Percentiles rank a stretch among this genome's conserved stretches.
Conservation (phyloP, 345 rosid species). For the Gossypium stocksii region DNA sequence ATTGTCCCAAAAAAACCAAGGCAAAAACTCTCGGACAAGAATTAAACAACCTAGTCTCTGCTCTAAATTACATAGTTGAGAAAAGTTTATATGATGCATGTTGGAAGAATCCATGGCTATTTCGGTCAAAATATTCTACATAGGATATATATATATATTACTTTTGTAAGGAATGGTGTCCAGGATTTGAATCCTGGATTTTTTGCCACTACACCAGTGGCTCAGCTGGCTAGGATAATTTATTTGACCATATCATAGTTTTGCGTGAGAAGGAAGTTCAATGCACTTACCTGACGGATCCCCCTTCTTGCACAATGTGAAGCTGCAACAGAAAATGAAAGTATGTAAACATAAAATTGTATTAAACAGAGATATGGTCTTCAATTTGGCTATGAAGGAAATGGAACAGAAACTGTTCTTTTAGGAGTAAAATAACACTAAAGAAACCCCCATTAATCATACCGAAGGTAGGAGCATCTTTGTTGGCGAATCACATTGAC, state of each 20-base stretch:
- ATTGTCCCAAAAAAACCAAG: background rate
- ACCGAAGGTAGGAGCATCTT: conserved; percentile 93
- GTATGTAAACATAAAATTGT: conserved; percentile 9
- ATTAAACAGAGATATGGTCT: background rate
- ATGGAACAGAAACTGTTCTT: background rate
- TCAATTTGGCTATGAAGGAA: background rate
- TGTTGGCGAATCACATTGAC: conserved; percentile 83
- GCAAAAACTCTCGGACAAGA: background rate
- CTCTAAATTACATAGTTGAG: background rate
- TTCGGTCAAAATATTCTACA: background rate
- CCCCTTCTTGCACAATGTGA: conserved; percentile 83
- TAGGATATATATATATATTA: no score
- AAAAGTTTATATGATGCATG: background rate
- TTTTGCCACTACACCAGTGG: no score
- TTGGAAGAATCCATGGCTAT: background rate
- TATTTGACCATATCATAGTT: background rate
- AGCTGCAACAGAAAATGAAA: conserved; percentile 38
- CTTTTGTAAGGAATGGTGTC: no score
- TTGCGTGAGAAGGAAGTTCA: background rate
- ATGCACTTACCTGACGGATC: conserved; percentile 77
- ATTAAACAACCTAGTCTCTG: background rate
- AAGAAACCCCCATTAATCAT: conserved; percentile 15
- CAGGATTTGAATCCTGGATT: no score
- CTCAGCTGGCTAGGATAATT: no score
- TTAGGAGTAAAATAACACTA: background rate